Evolutionary conservation across 2,329 filamentous ascomycete species (phyloP).

Genomic region (Pestalotiopsis sp.): DNA sequence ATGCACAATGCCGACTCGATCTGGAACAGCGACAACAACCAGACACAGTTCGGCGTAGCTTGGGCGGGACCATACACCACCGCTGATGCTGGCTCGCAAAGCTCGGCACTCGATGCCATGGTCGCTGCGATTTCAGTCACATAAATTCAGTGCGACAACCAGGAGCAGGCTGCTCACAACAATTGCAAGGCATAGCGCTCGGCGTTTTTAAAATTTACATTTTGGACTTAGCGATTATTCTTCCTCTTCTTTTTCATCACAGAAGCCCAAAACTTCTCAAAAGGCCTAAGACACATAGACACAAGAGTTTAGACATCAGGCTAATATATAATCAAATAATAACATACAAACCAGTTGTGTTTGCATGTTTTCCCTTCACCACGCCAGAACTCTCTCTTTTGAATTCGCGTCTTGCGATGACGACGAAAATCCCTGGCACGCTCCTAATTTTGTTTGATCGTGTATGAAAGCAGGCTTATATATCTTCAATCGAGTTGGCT

Average conservation of each 20-base stretch:
- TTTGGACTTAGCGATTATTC: background rate
- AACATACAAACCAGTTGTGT: background rate
- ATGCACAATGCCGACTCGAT: slow-evolving; percentile 35
- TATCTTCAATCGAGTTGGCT: no score
- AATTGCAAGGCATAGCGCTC: background rate
- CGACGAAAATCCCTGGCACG: no score
- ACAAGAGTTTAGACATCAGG: background rate
- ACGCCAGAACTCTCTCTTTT: background rate
- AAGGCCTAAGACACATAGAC: background rate
- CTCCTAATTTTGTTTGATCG: no score
- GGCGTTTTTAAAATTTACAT: background rate
- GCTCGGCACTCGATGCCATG: slow-evolving; percentile 29
- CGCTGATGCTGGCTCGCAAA: slow-evolving; percentile 27
- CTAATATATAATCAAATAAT: background rate
- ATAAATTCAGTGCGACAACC: slow-evolving; percentile 5
- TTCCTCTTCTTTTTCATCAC: background rate
- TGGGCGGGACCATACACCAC: slow-evolving; percentile 30
- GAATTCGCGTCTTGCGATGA: background rate
- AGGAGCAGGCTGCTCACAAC: background rate
- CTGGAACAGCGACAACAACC: slow-evolving; percentile 32
- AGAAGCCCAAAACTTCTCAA: background rate
- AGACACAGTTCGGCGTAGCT: slow-evolving; percentile 27
- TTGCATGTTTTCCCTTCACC: background rate
- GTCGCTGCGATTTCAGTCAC: slow-evolving; percentile 27
- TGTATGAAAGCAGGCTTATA: no score